Base-by-base conservation (phyloP, 345 rosid species). In the Ceriops zippeliana region DNA sequence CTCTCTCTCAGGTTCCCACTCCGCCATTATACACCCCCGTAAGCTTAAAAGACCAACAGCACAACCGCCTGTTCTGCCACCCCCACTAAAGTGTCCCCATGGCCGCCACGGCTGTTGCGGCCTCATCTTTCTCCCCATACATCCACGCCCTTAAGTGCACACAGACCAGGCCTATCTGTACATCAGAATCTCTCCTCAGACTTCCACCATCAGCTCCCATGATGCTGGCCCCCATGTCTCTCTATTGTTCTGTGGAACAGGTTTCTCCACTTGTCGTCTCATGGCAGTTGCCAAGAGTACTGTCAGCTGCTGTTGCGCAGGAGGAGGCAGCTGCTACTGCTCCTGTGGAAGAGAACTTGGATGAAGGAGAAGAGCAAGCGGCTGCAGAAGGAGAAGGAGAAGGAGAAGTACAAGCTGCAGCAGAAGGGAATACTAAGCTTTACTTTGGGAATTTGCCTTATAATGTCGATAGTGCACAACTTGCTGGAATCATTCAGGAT, bases 361-460 rank as follows among this genome's bases (percentile, higher is more conserved):
- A 60, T 57, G 73, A 62, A 54, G 65, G 67, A 17, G 76, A 78
- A 17, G 68, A 52, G 0, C 81, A 65, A 22, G 61, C 20, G 16
- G 56, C 20, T 2, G 73, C 19, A 22, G 70, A 16, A 15, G 77
- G 20, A 19, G 63, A 5, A 7, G 78, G 16, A 21, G 71, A 35
- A 7, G 78, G 16, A 26, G 71, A 35, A 37, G 71, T 28, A 21
- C 76, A 70, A 11, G 68, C 58, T 59, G 46, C 22, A 10, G 65
- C 62, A 46, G 72, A 37, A 6, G 65, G 81, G 13, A 84, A 75
- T 59, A 91, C 97, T 30, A 93, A 91, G 81, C 90, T 93, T 65
- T 93, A 89, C 81, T 86, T 91, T 66, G 99, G 98, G 56, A 93
- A 93, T 71, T 81, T 93, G 75, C 96, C 97, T 61, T 93, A 87